Conservation (phyloP, 257 asterid genomes). For the Echium plantagineum region DNA sequence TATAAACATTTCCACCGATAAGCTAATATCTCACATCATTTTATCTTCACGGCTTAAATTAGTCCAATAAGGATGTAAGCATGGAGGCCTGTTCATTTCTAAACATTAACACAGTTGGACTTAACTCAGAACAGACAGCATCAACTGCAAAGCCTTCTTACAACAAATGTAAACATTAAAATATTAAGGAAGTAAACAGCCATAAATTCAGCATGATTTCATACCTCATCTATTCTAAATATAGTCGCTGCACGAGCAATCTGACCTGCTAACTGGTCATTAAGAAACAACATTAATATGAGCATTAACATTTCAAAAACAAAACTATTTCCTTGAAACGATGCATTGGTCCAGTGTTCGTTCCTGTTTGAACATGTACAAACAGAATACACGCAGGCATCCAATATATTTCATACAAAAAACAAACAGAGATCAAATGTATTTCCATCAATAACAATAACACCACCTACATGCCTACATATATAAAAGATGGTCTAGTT, state of each 20-base stretch:
- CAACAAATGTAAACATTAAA: no score
- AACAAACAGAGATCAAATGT: not conserved
- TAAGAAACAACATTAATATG: not conserved
- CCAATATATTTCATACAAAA: no score
- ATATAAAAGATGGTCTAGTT: no score
- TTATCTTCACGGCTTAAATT: no score
- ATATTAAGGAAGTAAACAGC: no score
- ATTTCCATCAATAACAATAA: not conserved
- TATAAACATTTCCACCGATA: no score
- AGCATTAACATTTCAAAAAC: constrained; percentile 3
- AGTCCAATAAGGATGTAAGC: not conserved
- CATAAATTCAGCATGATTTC: not conserved
- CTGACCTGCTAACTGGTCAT: constrained; percentile 80
- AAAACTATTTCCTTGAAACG: no score
- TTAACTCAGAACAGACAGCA: not conserved
- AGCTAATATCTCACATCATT: not conserved
- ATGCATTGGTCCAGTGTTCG: no score
- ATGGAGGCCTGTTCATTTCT: not conserved
- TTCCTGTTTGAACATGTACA: no score
- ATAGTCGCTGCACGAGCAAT: constrained; percentile 92
- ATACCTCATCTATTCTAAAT: constrained; percentile 82
- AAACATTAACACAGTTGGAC: not conserved
- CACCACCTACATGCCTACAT: no score
- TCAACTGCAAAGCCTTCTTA: no score
- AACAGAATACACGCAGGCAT: no score